Conservation (phyloP, 345 rosid species). For the Salix brachista region DNA sequence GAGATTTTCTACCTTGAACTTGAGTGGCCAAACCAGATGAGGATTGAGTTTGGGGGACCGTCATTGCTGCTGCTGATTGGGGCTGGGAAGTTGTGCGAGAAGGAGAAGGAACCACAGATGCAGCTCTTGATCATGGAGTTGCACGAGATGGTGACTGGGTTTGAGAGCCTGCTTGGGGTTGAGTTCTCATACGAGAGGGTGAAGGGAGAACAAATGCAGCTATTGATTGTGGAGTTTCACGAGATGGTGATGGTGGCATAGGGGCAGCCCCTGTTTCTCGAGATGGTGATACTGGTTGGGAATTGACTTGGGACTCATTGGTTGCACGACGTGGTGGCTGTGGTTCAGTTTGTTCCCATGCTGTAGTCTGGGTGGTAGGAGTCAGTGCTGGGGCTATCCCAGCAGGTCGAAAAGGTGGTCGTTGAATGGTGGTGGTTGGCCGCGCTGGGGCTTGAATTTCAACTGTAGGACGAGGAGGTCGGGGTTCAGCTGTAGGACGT, state of each 20-base stretch:
- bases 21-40: slow-evolving; percentile 21
- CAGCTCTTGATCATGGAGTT: slow-evolving; percentile 21
- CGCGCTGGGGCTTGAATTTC: slow-evolving; percentile 24
- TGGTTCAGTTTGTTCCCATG: slow-evolving; percentile 17
- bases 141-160: slow-evolving; percentile 29
- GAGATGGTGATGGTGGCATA: slow-evolving; percentile 25
- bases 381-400: slow-evolving; percentile 28
- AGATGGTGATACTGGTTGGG: slow-evolving; percentile 27
- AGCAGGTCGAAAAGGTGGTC: slow-evolving; percentile 46
- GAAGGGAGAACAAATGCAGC: slow-evolving; percentile 17
- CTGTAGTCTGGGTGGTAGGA: slow-evolving; percentile 18
- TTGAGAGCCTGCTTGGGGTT: slow-evolving; percentile 23
- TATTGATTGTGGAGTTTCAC: slow-evolving; percentile 21
- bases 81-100: slow-evolving; percentile 11
- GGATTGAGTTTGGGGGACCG: slow-evolving; percentile 22
- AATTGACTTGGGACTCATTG: slow-evolving; percentile 7
- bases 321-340: slow-evolving; percentile 13
- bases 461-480: slow-evolving; percentile 24
- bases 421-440: slow-evolving; percentile 14
- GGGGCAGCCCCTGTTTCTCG: slow-evolving; percentile 13
- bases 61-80: slow-evolving; percentile 12
- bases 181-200: slow-evolving; percentile 2
- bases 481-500: slow-evolving; percentile 15
- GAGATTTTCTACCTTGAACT: slow-evolving; percentile 18
- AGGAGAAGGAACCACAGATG: slow-evolving; percentile 22